These are phyloP conservation scores for Dendrocalamus sinicus DNA, from an alignment of 176 grass and related monocot genomes.

Conservation along the genomic window DNA sequence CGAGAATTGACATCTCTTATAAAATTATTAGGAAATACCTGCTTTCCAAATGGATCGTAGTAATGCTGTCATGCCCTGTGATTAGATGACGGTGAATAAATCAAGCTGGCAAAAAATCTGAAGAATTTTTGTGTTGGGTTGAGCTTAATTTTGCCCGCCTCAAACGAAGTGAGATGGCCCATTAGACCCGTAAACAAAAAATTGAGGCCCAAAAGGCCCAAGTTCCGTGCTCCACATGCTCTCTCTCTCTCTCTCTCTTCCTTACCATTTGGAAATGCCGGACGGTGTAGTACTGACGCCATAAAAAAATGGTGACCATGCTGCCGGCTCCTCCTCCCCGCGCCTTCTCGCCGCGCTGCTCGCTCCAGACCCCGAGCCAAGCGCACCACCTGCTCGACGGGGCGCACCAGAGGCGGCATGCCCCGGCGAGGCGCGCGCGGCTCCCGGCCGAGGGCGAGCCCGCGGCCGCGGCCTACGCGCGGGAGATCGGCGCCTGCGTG, in stretches of 20 bases:
- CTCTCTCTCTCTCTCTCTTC: slow-evolving; percentile 35
- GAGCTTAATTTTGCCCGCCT: no score
- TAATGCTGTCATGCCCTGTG: no score
- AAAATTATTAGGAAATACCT: no score
- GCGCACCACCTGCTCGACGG: slow-evolving; percentile 36
- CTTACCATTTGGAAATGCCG: slow-evolving; percentile 31
- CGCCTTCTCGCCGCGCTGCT: slow-evolving; percentile 32
- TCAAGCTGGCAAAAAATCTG: no score
- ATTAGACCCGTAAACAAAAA: neutral
- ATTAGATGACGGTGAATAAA: no score
- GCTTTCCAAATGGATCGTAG: no score
- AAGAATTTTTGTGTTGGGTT: no score
- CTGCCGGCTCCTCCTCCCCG: slow-evolving; percentile 14
- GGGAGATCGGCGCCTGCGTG: slow-evolving; percentile 49
- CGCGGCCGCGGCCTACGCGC: slow-evolving; percentile 44
- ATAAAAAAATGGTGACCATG: slow-evolving; percentile 57
- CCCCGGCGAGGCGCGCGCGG: slow-evolving; percentile 21
- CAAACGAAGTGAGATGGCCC: neutral
- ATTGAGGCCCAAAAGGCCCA: neutral
- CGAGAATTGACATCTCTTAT: no score
- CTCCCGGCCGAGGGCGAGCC: neutral
- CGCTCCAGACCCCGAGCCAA: slow-evolving; percentile 23
- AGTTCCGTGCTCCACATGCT: slow-evolving; percentile 23
- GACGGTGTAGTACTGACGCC: slow-evolving; percentile 33
- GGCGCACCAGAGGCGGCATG: slow-evolving; percentile 29